Evolutionary conservation across 2,329 filamentous ascomycete species (phyloP).

Genomic region (Colletotrichum echinochloae): DNA sequence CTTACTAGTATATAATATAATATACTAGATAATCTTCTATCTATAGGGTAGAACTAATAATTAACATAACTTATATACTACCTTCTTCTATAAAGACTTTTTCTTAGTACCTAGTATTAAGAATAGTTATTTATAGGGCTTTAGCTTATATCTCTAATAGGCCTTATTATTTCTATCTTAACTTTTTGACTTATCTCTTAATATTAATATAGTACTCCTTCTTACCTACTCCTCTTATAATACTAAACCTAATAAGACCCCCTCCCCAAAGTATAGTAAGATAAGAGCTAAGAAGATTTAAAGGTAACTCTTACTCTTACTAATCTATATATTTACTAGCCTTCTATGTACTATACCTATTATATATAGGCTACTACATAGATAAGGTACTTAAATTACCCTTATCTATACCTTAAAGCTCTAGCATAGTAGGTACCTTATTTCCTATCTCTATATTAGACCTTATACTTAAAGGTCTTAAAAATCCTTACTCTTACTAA

Average conservation of each 20-base stretch:
- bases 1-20: too few species aligned
- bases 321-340: conserved; percentile 4
- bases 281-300: conserved; percentile 8
- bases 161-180: conserved; percentile 8
- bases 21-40: too few species aligned
- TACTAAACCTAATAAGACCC: conserved; percentile 11
- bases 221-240: neutral
- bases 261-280: conserved; percentile 13
- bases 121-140: conserved; percentile 3
- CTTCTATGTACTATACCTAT: conserved; percentile 4
- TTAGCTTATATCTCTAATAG: neutral
- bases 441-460: conserved; percentile 1
- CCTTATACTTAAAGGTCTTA: conserved; percentile 4
- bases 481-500: neutral
- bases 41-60: too few species aligned
- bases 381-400: neutral
- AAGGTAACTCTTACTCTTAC: conserved; percentile 10
- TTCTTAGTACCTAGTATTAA: conserved; percentile 6
- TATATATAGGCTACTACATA: neutral
- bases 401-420: neutral
- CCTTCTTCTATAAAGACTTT: neutral
- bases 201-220: neutral
- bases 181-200: conserved; percentile 4
- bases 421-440: neutral
- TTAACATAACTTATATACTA: too few species aligned